These are phyloP conservation scores for Ustilago esculenta DNA, from an alignment of 1,284 basidiomycete genomes.

Conservation along the genomic window DNA sequence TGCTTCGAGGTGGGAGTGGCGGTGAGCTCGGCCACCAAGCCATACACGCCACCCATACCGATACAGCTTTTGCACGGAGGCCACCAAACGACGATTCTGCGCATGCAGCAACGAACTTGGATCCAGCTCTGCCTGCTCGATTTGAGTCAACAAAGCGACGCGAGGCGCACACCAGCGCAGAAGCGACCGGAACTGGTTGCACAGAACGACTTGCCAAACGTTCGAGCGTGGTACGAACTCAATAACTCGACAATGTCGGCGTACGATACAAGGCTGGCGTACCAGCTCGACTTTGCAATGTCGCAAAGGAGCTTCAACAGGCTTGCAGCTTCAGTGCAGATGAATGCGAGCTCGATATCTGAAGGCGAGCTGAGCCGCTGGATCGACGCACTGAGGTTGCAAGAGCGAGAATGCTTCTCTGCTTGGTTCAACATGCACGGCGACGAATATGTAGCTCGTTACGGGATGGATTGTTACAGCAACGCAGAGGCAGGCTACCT, in stretches of 20 bases:
- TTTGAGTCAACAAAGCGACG: constrained; percentile 20
- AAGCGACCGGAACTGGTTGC: constrained; percentile 23
- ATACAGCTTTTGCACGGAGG: constrained; percentile 8
- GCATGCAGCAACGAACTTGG: constrained; percentile 43
- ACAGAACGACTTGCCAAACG: constrained; percentile 16
- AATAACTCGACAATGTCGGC: constrained; percentile 19
- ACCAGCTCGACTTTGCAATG: constrained; percentile 32
- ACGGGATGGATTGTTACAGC: constrained; percentile 31
- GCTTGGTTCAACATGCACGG: constrained; percentile 29
- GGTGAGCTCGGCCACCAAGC: constrained; percentile 15
- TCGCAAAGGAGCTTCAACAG: constrained; percentile 18
- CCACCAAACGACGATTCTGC: constrained; percentile 10
- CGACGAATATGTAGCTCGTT: constrained; percentile 25
- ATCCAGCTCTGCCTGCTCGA: constrained; percentile 43
- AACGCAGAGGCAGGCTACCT: constrained; percentile 20
- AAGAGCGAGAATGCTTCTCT: constrained; percentile 13
- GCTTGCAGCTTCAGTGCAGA: constrained; percentile 4
- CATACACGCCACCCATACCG: constrained; percentile 19
- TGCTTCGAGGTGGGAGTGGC: constrained; percentile 24
- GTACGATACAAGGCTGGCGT: constrained; percentile 31
- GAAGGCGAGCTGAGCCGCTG: constrained; percentile 4
- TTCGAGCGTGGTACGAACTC: constrained; percentile 25
- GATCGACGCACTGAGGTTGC: constrained; percentile 10
- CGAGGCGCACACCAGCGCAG: constrained; percentile 2
- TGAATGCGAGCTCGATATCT: too few species aligned